phyloP scores from a whole-genome alignment of 140 eudicot species.

The Stevia rebaudiana region DNA sequence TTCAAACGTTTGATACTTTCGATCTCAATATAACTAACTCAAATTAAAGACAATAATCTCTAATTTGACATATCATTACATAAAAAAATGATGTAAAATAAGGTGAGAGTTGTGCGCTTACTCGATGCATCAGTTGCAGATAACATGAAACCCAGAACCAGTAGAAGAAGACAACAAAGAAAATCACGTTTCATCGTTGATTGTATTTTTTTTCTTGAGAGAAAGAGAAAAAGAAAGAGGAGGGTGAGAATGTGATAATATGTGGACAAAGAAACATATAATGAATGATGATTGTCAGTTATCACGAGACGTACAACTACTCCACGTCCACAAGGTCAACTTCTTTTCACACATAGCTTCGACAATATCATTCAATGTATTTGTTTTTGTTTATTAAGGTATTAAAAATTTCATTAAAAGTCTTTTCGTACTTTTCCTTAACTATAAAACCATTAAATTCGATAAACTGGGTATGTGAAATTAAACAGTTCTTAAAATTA shows the following conservation, averaged over 20 bases:
- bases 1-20: neutral
- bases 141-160: conserved; percentile 18
- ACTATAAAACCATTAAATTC: too few relatives aligned
- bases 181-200: conserved; percentile 25
- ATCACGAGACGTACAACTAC: conserved; percentile 20
- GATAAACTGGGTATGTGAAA: too few relatives aligned
- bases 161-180: conserved; percentile 24
- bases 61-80: neutral
- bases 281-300: conserved; percentile 12
- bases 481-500: too few relatives aligned
- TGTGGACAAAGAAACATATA: conserved; percentile 8
- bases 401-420: too few relatives aligned
- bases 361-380: too few relatives aligned
- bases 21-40: neutral
- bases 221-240: neutral
- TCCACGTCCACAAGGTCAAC: conserved; percentile 27
- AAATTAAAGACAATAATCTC: neutral
- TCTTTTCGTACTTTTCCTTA: too few relatives aligned
- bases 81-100: neutral
- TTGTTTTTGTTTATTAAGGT: too few relatives aligned
- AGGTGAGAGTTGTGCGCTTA: conserved; percentile 18
- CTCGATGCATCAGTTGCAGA: conserved; percentile 28
- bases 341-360: conserved; percentile 11
- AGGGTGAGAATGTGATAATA: conserved; percentile 15
- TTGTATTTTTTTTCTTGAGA: neutral